A percentile compares a stretch with the other conserved stretches of the same genome.
phyloP scores from a whole-genome alignment of 1,284 basidiomycete genomes.

The Mixia osmundae region DNA sequence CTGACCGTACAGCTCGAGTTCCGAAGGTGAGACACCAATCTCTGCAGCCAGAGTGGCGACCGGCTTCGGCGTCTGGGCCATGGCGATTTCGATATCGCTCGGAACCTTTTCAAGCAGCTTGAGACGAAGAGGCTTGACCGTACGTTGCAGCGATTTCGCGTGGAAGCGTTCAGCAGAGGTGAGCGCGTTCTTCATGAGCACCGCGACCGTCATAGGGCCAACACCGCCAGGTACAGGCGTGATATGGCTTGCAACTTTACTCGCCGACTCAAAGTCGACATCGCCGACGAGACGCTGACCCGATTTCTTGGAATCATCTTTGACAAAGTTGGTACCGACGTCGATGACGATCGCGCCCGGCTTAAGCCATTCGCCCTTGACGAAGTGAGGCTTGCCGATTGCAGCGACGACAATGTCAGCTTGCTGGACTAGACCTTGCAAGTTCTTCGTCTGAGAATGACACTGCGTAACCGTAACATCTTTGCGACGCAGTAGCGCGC shows the following conservation, averaged over 20 bases:
- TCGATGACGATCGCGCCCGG: conserved; percentile 81
- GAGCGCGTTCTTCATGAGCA: conserved; percentile 92
- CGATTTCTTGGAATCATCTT: conserved; percentile 73
- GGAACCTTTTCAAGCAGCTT: conserved; percentile 64
- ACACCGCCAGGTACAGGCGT: conserved; percentile 97
- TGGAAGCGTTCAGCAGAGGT: conserved; percentile 59
- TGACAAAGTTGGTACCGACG: conserved; percentile 76
- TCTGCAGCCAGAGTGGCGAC: conserved; percentile 63
- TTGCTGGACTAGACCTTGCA: conserved; percentile 49
- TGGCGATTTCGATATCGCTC: conserved; percentile 86
- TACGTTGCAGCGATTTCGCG: conserved; percentile 36
- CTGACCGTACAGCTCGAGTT: conserved; percentile 82
- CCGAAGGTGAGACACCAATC: conserved; percentile 63
- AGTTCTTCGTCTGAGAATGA: conserved; percentile 66
- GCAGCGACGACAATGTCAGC: conserved; percentile 88
- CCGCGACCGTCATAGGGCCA: conserved; percentile 96
- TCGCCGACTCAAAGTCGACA: conserved; percentile 62
- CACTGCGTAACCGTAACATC: conserved; percentile 97
- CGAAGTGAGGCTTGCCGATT: conserved; percentile 72
- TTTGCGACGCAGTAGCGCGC: conserved; percentile 62
- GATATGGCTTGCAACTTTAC: conserved; percentile 57
- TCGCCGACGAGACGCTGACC: conserved; percentile 93
- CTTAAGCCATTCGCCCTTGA: conserved; percentile 90
- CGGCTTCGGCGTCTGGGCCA: conserved; percentile 81
- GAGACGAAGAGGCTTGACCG: conserved; percentile 54